Evolutionary conservation across 495 filamentous ascomycete species (phyloP), one percentile per base, ranked within the genome.

Genomic region (Neurospora sp.): DNA sequence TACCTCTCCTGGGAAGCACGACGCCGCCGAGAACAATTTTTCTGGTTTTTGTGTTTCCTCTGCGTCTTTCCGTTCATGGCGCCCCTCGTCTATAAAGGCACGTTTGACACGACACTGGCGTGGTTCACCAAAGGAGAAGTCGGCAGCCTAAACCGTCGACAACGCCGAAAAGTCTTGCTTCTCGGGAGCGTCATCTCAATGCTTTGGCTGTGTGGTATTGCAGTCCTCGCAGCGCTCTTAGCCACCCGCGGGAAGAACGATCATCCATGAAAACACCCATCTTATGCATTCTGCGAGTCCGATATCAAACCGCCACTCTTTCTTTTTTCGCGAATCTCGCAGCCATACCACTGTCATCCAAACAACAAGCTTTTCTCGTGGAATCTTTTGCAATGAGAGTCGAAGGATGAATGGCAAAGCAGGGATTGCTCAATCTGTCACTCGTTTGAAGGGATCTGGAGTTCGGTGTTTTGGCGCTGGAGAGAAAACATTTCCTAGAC

Each of bases 41-140:
- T 81, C 72, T 76, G 72, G 31, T 1, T 76, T n/a, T 72, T 82
- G 70, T 75, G 77, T n/a, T 14, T 38, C 3, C 35, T 83, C 10
- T 77, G 76, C 38, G 48, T 80, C 4, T 69, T 83, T 9, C 83
- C 83, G 0, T 83, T 84, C 39, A 69, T 83, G 16, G 78, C 78
- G 0, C 65, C 79, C 12, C 72, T 81, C 7, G 76, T 79, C 0
- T 76, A 79, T 70, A 42, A 38, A 0, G 81, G 81, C 18, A 72
- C 61, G 6, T 77, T 83, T 8, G 72, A 79, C 35, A 61, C 74
- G 8, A 73, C 72, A 0, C 71, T 84, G 12, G 70, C 70, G 2
- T 84, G 82, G 82, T 78, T 72, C 37, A 83, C 83, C 5, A 38
- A 71, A 6, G 81, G 81, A 35, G 82, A 83, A 68, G 75, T 79